Percentiles rank a stretch among this genome's conserved stretches.
phyloP scores from a whole-genome alignment of 2,329 filamentous ascomycete species.

The Fusarium burgessii region DNA sequence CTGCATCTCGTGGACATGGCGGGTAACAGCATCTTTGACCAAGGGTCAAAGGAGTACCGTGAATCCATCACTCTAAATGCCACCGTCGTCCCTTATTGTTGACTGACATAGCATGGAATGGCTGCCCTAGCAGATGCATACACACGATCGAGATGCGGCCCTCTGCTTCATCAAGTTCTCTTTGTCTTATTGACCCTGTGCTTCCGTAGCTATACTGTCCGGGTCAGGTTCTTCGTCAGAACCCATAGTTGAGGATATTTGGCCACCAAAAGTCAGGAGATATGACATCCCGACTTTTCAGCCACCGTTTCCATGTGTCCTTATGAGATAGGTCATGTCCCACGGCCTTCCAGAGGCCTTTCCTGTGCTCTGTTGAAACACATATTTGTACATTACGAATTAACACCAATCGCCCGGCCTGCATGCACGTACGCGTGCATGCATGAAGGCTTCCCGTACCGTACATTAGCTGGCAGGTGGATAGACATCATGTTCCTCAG shows the following conservation, averaged over 20 bases:
- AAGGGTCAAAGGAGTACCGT: constrained; percentile 20
- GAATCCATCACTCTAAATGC: constrained; percentile 9
- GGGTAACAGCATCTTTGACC: constrained; percentile 29
- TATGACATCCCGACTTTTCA: constrained; percentile 10
- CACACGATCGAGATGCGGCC: constrained; percentile 30
- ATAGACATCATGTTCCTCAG: constrained; percentile 39
- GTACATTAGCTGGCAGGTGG: constrained; percentile 47
- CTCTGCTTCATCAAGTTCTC: constrained; percentile 29
- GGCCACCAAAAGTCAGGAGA: constrained; percentile 23
- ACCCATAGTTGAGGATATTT: constrained; percentile 5
- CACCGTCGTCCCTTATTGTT: constrained; percentile 11
- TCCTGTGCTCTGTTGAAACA: constrained; percentile 36
- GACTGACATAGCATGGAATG: constrained; percentile 5
- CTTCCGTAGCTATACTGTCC: neutral
- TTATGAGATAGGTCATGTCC: constrained; percentile 25
- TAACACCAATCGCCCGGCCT: constrained; percentile 36
- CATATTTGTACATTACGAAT: constrained; percentile 43
- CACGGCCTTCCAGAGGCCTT: constrained; percentile 16
- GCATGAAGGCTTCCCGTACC: constrained; percentile 40
- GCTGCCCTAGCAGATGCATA: constrained; percentile 15
- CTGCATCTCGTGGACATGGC: constrained; percentile 27
- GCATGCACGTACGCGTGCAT: constrained; percentile 42
- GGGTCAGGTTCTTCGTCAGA: constrained; percentile 1
- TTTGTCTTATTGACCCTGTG: constrained; percentile 4
- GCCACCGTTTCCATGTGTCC: constrained; percentile 22